Base-by-base conservation (phyloP, 2,329 filamentous ascomycete genomes). In the Chalaropsis thielavioides region DNA sequence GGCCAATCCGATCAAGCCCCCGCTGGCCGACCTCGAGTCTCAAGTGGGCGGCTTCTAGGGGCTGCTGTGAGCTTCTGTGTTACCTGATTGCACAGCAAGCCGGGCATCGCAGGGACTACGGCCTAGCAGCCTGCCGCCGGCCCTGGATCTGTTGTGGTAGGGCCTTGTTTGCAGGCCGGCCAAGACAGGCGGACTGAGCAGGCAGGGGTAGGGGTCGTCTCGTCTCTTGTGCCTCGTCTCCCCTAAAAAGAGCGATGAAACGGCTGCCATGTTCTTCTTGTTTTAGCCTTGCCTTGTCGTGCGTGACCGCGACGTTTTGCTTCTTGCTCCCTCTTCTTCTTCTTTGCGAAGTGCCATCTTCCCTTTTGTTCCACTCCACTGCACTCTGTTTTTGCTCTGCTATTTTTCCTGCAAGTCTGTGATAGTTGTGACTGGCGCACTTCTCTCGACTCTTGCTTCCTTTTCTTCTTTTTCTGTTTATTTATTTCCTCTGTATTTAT, bases 401-500 rank as follows among this genome's bases (percentile, higher is more conserved):
- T 59, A 62, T 64, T 68, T 59, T 54, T 54, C 58, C 62, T 6
- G n/a, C 41, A 58, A 58, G 54, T 58, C 27, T 19, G 19, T 11
- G 43, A 61, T 43, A 31, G 40, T 43, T 24, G 54, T 58, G 54
- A 58, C 54, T 13, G 54, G 54, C 7, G 54, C 54, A 58, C 54
- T 38, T 58, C 54, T 58, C 15, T 38, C 22, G 54, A 24, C 24
- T 51, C 10, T 24, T 51, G 46, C 22, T 51, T 38, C 35, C 19
- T 38, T 13, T 38, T 19, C 24, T 58, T 11, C 31, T 27, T 15
- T 56, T 35, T 58, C 1, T 62, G 44, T 46, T 51, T n/a, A 41
- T 44, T 68, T 49, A 56, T 68, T 67, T 67, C 60, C 56, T 31
- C 40, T 51, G 31, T 62, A 46, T 69, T 67, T 69, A 67, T 69